Base-by-base conservation (phyloP, 148 eudicot species). In the Chenopodium quinoa region DNA sequence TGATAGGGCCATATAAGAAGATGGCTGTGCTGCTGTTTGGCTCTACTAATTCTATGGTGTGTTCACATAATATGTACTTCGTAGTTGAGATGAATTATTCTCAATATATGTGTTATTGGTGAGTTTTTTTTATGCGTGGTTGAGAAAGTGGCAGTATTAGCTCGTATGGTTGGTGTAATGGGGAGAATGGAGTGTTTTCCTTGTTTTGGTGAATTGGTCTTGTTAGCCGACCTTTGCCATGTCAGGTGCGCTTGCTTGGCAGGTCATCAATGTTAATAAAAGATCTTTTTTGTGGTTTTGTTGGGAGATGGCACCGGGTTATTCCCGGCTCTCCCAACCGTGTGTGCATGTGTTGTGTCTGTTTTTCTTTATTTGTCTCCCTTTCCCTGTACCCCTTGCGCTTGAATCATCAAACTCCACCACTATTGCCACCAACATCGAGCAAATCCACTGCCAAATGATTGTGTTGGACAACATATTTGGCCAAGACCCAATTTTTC, bases 251-350 rank as follows among this genome's bases (percentile, higher is more conserved):
- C 88, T 86, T 84, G 88, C 88, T 65, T 83, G 88, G 88, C 86
- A 83, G 88, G 88, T 86, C 88, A 83, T 78, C 79, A 14, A n/a
- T 37, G 31, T 72, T 70, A 79, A 86, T 79, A 74, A 71, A 86
- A 80, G 12, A 23, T 25, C 44, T 5, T 27, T 37, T 23, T 16
- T 73, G 80, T 83, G 78, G 78, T 54, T 73, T 85, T 9, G 76
- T 77, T 75, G 84, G 91, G 93, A 88, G 93, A 88, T 84, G 96
- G 93, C 63, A 90, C 88, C 90, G 93, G 92, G 82, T 52, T 77
- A 81, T 86, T 78, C 86, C 93, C 86, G 91, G 89, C 92, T 87
- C 91, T 88, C 90, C 86, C 80, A 48, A 48, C 73, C 73, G 60
- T 40, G 72, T 20, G 13, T 76, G 83, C 80, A 86, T 31, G 83